Conservation (phyloP, 345 rosid species). For the Populus davidiana region DNA sequence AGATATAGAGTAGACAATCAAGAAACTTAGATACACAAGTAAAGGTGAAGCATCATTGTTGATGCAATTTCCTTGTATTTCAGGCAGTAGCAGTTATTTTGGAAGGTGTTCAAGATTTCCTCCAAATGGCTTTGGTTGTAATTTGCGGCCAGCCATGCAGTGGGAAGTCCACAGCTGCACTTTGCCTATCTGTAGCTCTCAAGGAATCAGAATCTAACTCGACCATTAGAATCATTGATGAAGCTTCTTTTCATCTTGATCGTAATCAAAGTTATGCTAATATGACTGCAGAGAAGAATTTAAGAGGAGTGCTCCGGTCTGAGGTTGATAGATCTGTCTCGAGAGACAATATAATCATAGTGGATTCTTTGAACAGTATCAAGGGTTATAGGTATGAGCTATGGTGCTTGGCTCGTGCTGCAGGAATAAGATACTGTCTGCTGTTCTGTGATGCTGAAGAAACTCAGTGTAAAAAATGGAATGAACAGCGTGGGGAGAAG, state of each 20-base stretch:
- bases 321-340: constrained; percentile 98
- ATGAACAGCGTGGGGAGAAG: constrained; percentile 58
- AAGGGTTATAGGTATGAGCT: constrained; percentile 94
- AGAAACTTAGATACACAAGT: neutral
- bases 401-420: constrained; percentile 95
- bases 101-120: neutral
- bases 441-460: constrained; percentile 70
- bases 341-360: constrained; percentile 68
- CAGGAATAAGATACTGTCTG: constrained; percentile 81
- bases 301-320: constrained; percentile 90
- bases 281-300: constrained; percentile 87
- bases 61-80: constrained; percentile 6
- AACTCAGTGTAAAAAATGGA: constrained; percentile 66
- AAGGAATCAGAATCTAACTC: constrained; percentile 64
- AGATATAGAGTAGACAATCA: constrained; percentile 10
- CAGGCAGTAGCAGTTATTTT: neutral
- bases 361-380: constrained; percentile 90
- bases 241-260: constrained; percentile 77
- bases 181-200: constrained; percentile 58
- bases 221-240: constrained; percentile 60
- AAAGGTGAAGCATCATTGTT: neutral
- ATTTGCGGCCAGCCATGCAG: constrained; percentile 96
- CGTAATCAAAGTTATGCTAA: constrained; percentile 84
- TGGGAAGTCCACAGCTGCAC: constrained; percentile 74
- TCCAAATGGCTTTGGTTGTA: constrained; percentile 80